Percentiles rank a stretch among this genome's conserved stretches.
phyloP scores from a whole-genome alignment of 2,329 filamentous ascomycete species.

The Mycosphaerella arachidis region DNA sequence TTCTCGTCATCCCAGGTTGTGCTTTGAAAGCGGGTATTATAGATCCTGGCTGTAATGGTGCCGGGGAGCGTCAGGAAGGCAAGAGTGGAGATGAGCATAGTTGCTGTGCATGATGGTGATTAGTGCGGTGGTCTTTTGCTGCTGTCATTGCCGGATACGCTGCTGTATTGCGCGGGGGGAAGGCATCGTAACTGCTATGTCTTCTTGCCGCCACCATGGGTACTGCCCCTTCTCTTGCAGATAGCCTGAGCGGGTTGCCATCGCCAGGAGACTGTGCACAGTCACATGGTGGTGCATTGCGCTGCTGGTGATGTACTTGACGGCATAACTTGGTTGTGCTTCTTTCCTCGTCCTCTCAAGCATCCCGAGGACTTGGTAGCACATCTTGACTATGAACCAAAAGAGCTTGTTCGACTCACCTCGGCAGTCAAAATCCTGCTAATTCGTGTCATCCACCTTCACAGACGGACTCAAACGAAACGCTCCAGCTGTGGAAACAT shows the following conservation, averaged over 20 bases:
- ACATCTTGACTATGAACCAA: not conserved
- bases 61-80: not conserved
- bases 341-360: not conserved
- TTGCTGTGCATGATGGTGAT: not conserved
- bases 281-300: not conserved
- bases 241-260: not conserved
- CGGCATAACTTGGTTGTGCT: not conserved
- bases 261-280: not conserved
- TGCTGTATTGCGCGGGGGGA: not conserved
- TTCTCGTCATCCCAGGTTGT: conserved; percentile 57
- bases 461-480: not conserved
- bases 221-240: not conserved
- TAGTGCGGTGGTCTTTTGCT: not conserved
- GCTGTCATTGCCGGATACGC: not conserved
- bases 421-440: not conserved
- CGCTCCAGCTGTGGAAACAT: not conserved
- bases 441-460: not conserved
- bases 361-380: not conserved
- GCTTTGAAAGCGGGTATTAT: conserved; percentile 48
- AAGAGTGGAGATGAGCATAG: not conserved
- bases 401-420: not conserved
- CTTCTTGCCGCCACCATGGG: not conserved
- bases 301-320: not conserved
- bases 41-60: conserved; percentile 27
- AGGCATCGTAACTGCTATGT: not conserved